Conservation (phyloP, 2,329 filamentous ascomycete species). For the Biscogniauxia mediterranea region DNA sequence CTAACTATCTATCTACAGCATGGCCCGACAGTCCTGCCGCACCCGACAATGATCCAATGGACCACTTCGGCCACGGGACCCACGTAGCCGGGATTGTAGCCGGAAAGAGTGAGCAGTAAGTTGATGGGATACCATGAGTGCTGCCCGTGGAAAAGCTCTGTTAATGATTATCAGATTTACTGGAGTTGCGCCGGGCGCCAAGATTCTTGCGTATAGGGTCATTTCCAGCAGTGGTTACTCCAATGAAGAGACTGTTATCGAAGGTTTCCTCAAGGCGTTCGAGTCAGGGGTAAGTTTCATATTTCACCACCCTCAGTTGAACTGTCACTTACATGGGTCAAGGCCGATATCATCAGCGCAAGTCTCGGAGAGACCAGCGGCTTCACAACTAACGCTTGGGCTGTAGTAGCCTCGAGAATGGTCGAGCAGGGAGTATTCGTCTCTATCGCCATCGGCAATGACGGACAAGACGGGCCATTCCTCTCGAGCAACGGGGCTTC, state of each 20-base stretch:
- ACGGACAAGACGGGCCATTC: constrained; percentile 25
- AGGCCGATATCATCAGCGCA: constrained; percentile 26
- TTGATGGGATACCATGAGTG: background rate
- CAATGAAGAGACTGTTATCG: constrained; percentile 24
- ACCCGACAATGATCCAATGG: constrained; percentile 23
- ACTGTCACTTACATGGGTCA: background rate
- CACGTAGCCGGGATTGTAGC: constrained; percentile 26
- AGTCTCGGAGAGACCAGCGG: constrained; percentile 23
- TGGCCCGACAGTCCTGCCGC: constrained; percentile 20
- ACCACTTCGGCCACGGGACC: constrained; percentile 19
- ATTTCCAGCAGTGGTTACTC: constrained; percentile 20
- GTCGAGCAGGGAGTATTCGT: constrained; percentile 34
- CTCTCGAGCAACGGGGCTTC: constrained; percentile 25
- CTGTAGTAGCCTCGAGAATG: constrained; percentile 39
- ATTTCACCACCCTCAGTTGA: background rate
- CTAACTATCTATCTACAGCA: constrained; percentile 3
- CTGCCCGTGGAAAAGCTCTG: background rate
- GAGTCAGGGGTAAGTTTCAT: constrained; percentile 19
- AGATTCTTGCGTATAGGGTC: constrained; percentile 24
- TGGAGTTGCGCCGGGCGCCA: constrained; percentile 24
- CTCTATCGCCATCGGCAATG: constrained; percentile 22
- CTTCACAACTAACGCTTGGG: constrained; percentile 40
- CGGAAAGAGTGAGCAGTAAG: constrained; percentile 22
- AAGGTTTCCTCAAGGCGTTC: constrained; percentile 23
- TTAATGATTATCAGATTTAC: constrained; percentile 16